A percentile compares a stretch with the other conserved stretches of the same genome.
These are phyloP conservation scores for Arachis hypogaea DNA, from an alignment of 306 rosid species.

Conservation along the genomic window DNA sequence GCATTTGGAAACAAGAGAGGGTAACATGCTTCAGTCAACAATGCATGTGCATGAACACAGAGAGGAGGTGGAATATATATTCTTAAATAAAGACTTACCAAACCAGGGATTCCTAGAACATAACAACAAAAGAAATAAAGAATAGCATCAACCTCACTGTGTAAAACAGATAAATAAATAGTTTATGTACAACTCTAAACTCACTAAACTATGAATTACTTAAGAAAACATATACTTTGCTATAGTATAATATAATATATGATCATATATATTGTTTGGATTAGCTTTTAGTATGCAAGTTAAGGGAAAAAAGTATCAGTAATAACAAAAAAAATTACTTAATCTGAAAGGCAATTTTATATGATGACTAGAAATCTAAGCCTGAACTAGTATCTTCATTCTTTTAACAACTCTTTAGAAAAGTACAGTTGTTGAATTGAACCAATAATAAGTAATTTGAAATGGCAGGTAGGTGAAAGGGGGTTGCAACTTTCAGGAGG, in stretches of 20 bases:
- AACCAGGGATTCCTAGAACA: conserved; percentile 5
- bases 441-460: conserved; percentile 29
- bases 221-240: neutral
- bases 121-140: neutral
- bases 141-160: neutral
- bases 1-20: conserved; percentile 47
- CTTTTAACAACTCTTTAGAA: neutral
- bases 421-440: neutral
- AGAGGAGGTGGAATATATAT: conserved; percentile 26
- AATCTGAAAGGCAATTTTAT: too few species aligned
- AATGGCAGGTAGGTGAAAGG: conserved; percentile 91
- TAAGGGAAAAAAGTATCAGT: too few species aligned
- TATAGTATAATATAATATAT: neutral
- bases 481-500: conserved; percentile 95
- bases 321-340: too few species aligned
- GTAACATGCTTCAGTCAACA: conserved; percentile 84
- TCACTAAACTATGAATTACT: neutral
- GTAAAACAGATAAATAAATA: neutral
- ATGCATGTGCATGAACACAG: conserved; percentile 64
- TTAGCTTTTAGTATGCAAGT: neutral
- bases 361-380: neutral
- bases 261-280: neutral
- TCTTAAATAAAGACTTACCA: conserved; percentile 29
- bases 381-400: neutral
- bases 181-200: conserved; percentile 1